phyloP scores from a whole-genome alignment of 345 rosid species.

The Eucalyptus pumila region DNA sequence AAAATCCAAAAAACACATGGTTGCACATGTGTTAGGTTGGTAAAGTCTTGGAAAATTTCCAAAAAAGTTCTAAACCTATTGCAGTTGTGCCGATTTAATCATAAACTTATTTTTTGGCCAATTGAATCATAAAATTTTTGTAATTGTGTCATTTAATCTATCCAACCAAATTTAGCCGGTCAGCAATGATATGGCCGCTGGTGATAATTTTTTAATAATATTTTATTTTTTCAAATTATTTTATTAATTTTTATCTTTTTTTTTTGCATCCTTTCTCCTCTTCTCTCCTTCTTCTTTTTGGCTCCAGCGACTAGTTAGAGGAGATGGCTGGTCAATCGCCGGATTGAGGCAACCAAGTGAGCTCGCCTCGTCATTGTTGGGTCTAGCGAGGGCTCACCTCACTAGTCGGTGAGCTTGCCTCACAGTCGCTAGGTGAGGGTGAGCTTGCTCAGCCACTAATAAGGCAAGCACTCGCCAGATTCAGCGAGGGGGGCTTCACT shows the following conservation, averaged over 20 bases:
- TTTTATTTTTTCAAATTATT: no score
- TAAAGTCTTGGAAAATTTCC: no score
- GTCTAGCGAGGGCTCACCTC: rapidly evolving
- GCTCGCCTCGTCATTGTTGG: rapidly evolving
- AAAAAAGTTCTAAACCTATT: rapidly evolving
- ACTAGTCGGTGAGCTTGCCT: rapidly evolving
- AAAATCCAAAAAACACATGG: neutral
- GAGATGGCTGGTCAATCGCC: rapidly evolving
- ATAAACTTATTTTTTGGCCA: no score
- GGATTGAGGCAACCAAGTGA: no score
- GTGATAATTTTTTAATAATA: no score
- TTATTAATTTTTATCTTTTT: no score
- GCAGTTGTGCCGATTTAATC: rapidly evolving
- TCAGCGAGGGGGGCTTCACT: rapidly evolving
- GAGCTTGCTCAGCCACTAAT: no score
- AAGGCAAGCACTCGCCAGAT: rapidly evolving
- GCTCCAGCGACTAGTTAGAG: rapidly evolving
- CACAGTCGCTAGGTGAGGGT: rapidly evolving
- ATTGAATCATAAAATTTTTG: rapidly evolving
- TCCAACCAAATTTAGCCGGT: rapidly evolving
- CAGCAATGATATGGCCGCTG: rapidly evolving
- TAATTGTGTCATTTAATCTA: rapidly evolving
- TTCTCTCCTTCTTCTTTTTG: no score
- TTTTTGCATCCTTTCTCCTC: rapidly evolving
- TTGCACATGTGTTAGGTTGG: neutral